Percentiles rank a stretch among this genome's conserved stretches.
Conservation (phyloP, 805 yeast genomes). For the Kazachstania kunashirensis region DNA sequence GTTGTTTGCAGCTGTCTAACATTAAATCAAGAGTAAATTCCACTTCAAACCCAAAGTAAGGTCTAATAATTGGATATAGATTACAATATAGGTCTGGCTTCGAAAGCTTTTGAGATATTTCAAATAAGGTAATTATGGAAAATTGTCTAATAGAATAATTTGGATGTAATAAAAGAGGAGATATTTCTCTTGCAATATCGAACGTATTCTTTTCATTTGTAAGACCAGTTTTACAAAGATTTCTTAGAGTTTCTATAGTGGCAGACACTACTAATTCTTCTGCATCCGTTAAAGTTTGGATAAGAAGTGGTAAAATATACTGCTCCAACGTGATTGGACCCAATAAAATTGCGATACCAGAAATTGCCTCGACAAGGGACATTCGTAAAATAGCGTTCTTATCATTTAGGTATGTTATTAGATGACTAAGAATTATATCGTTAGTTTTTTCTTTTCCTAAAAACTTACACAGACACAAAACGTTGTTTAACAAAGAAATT, state of each 20-base stretch:
- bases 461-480: conserved; percentile 68
- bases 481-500: conserved; percentile 56
- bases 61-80: conserved; percentile 68
- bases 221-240: conserved; percentile 47
- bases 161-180: conserved; percentile 69
- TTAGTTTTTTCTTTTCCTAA: conserved; percentile 83
- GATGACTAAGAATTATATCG: conserved; percentile 79
- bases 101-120: conserved; percentile 51
- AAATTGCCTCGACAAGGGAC: conserved; percentile 60
- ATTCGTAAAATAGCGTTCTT: conserved; percentile 55
- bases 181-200: conserved; percentile 42
- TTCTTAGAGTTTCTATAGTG: conserved; percentile 52
- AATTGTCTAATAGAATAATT: conserved; percentile 76
- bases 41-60: conserved; percentile 70
- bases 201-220: conserved; percentile 42
- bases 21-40: conserved; percentile 58
- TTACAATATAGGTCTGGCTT: conserved; percentile 78
- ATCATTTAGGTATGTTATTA: conserved; percentile 86
- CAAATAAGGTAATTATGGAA: conserved; percentile 48
- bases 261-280: conserved; percentile 73
- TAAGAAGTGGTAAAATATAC: conserved; percentile 72
- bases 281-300: conserved; percentile 74
- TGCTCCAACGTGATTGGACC: conserved; percentile 81
- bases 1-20: conserved; percentile 56
- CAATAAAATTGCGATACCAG: conserved; percentile 66